Evolutionary conservation across 2,329 filamentous ascomycete genomes (phyloP).

Genomic region (Zymoseptoria tritici): DNA sequence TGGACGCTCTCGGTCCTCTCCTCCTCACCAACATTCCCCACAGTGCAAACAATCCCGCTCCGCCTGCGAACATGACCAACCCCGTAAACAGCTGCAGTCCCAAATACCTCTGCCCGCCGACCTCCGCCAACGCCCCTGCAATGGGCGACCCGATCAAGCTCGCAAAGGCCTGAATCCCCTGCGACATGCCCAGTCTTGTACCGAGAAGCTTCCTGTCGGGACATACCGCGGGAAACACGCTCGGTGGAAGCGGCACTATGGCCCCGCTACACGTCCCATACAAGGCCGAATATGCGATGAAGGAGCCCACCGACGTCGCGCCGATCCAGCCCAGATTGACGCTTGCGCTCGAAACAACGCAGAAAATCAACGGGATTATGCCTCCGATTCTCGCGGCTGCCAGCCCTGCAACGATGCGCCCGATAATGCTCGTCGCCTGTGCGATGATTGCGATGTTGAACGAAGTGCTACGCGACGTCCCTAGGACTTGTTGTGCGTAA

Average conservation of each 20-base stretch:
- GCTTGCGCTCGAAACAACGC: slow-evolving; percentile 39
- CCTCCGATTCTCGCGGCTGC: slow-evolving; percentile 44
- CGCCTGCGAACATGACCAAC: slow-evolving; percentile 23
- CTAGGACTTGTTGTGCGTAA: slow-evolving; percentile 29
- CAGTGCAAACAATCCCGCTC: slow-evolving; percentile 17
- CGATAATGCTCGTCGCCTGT: slow-evolving; percentile 49
- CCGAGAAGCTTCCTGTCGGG: slow-evolving; percentile 41
- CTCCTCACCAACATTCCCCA: slow-evolving; percentile 22
- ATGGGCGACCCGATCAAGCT: slow-evolving; percentile 41
- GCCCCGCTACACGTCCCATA: slow-evolving; percentile 41
- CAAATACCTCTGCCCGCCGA: slow-evolving; percentile 18
- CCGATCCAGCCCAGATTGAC: slow-evolving; percentile 51
- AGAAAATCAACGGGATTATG: slow-evolving; percentile 49
- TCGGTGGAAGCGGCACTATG: slow-evolving; percentile 40
- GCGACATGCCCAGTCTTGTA: slow-evolving; percentile 42
- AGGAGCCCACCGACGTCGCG: slow-evolving; percentile 33
- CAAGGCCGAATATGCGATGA: slow-evolving; percentile 38
- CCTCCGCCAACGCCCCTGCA: slow-evolving; percentile 34
- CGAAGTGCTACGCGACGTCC: slow-evolving; percentile 42
- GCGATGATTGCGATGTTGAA: slow-evolving; percentile 50
- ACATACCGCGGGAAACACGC: slow-evolving; percentile 37
- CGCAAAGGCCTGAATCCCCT: slow-evolving; percentile 37
- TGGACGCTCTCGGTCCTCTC: slow-evolving; percentile 15
- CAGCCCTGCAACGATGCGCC: slow-evolving; percentile 45
- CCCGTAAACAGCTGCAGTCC: slow-evolving; percentile 27